Evolutionary conservation across 1,284 basidiomycete species (phyloP), one percentile per base, ranked within the genome.

Genomic region (Papiliotrema fonsecae): DNA sequence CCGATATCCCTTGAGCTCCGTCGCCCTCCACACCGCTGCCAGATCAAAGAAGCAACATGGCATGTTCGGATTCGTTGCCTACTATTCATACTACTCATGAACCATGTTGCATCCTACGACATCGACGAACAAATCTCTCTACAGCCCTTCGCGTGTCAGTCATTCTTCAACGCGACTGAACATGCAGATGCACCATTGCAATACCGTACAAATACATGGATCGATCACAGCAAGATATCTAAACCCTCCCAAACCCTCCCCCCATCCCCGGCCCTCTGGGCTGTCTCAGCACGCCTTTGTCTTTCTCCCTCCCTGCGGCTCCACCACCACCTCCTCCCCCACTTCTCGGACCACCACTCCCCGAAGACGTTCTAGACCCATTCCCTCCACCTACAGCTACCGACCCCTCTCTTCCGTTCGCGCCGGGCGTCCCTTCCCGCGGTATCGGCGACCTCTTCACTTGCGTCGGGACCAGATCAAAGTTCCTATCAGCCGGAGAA

Each of bases 211-310:
- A 14, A 35, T 35, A 14, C 16, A 35, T 4, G 6, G 34, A 35
- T 5, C 30, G 34, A 35, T 35, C 34, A 6, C 16, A n/a, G 4
- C 34, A 35, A 35, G 34, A 35, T 27, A 14, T 27, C 6, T 26
- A 22, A 22, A 41, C 7, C 16, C 41, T 13, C 22, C 42, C 43
- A 18, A 45, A 45, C 4, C 43, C 43, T 40, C 50, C 41, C 16
- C 45, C 50, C 10, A 14, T n/a, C 10, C 41, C 51, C 7, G 54
- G 54, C 7, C 54, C 54, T 37, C 40, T 49, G 22, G 54, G 54
- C 40, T 55, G 54, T 28, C 54, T 38, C 19, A 55, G 11, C 13
- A 55, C 36, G 7, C 50, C 45, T 21, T 28, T 38, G 13, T 11
- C 34, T 25, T 37, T 7, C 6, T 36, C 24, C 26, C 24, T n/a